phyloP scores from a whole-genome alignment of 768 basidiomycete genomes.

The Lactifluus pinguis region DNA sequence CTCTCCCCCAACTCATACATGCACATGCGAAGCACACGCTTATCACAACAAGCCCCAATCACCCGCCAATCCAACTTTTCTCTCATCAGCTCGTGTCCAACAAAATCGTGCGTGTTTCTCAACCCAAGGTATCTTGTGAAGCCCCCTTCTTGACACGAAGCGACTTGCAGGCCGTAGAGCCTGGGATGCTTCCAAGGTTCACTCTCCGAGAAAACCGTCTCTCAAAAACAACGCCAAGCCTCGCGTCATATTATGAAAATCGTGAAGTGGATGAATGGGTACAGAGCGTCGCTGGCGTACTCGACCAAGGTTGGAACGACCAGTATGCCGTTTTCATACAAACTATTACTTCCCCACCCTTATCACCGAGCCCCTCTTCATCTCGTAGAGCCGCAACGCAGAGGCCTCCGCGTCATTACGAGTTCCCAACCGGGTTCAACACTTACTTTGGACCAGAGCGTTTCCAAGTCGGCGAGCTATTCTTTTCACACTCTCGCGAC shows the following conservation, averaged over 20 bases:
- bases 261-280: constrained; percentile 92
- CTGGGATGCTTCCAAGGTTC: constrained; percentile 54
- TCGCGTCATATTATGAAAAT: constrained; percentile 71
- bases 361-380: background rate
- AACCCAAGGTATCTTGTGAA: background rate
- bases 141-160: background rate
- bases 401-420: constrained; percentile 63
- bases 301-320: constrained; percentile 83
- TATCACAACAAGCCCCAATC: constrained; percentile 36
- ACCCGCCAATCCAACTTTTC: constrained; percentile 56
- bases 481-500: constrained; percentile 61
- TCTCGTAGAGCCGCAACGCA: constrained; percentile 45
- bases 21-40: constrained; percentile 69
- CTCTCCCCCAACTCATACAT: constrained; percentile 72
- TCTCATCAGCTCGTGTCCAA: constrained; percentile 88
- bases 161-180: constrained; percentile 55
- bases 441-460: constrained; percentile 76
- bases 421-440: constrained; percentile 93
- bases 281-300: constrained; percentile 78
- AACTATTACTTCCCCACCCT: background rate
- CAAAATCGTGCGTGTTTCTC: constrained; percentile 42
- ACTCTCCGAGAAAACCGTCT: constrained; percentile 68
- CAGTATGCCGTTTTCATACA: constrained; percentile 40
- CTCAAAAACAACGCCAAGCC: constrained; percentile 65
- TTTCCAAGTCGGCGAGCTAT: constrained; percentile 77